A percentile compares a stretch with the other conserved stretches of the same genome.
phyloP scores from a whole-genome alignment of 208 protist genomes.

The Trypanosoma caninum region DNA sequence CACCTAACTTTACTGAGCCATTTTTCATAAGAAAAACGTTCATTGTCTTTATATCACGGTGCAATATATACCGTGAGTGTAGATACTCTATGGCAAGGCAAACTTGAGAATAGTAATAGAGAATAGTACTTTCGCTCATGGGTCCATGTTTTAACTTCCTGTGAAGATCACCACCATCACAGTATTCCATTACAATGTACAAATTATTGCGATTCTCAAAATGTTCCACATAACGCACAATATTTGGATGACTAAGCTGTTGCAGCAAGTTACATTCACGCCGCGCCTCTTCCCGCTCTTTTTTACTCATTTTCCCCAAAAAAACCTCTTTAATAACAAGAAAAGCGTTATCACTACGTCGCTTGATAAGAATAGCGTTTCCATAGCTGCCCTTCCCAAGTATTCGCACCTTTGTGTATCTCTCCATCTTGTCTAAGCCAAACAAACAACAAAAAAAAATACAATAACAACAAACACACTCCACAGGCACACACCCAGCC shows the following conservation, averaged over 20 bases:
- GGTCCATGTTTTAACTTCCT: slow-evolving; percentile 66
- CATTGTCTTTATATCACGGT: slow-evolving; percentile 93
- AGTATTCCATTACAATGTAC: slow-evolving; percentile 95
- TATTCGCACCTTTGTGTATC: slow-evolving; percentile 86
- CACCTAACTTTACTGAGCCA: slow-evolving; percentile 88
- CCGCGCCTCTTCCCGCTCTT: slow-evolving; percentile 87
- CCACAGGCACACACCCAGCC: not conserved
- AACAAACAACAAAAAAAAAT: not conserved
- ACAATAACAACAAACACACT: too few relatives aligned
- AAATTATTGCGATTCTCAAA: slow-evolving; percentile 87
- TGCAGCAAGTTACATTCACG: slow-evolving; percentile 85
- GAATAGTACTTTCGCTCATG: slow-evolving; percentile 78
- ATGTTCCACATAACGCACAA: slow-evolving; percentile 91
- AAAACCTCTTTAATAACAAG: slow-evolving; percentile 93
- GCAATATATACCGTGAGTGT: slow-evolving; percentile 90
- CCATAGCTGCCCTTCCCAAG: slow-evolving; percentile 93
- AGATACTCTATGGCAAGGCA: slow-evolving; percentile 92
- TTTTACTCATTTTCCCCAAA: slow-evolving; percentile 76
- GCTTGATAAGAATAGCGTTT: slow-evolving; percentile 89
- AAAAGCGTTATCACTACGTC: slow-evolving; percentile 70
- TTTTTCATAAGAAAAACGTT: slow-evolving; percentile 94
- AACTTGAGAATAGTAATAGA: slow-evolving; percentile 92
- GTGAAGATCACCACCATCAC: slow-evolving; percentile 82
- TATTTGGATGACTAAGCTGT: slow-evolving; percentile 88
- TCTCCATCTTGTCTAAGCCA: slow-evolving; percentile 64